phyloP scores from a whole-genome alignment of 2,329 filamentous ascomycete species.

The Xylaria polymorpha region DNA sequence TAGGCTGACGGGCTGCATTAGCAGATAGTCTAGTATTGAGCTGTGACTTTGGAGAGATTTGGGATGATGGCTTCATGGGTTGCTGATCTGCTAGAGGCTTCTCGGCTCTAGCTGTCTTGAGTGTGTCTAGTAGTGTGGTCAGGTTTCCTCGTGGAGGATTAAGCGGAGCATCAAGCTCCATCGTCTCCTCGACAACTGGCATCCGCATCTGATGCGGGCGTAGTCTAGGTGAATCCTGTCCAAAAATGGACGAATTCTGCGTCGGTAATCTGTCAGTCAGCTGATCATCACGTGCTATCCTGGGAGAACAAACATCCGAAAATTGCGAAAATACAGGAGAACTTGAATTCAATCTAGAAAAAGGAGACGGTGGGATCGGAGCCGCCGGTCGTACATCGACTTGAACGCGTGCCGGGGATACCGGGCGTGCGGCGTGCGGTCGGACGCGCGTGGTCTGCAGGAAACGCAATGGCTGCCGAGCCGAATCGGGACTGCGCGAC shows the following conservation, averaged over 20 bases:
- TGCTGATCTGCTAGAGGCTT: conserved; percentile 40
- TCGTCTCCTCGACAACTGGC: conserved; percentile 37
- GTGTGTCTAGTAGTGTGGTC: conserved; percentile 50
- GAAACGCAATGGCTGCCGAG: conserved; percentile 17
- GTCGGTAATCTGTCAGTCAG: conserved; percentile 17
- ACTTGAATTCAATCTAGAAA: neutral
- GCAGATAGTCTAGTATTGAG: conserved; percentile 33
- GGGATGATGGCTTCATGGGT: conserved; percentile 35
- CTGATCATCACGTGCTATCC: conserved; percentile 9
- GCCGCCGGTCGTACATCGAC: conserved; percentile 11
- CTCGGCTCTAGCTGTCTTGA: conserved; percentile 48
- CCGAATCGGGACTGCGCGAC: conserved; percentile 32
- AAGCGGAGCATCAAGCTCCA: conserved; percentile 41
- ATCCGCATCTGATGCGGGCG: conserved; percentile 23
- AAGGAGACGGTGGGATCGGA: conserved; percentile 12
- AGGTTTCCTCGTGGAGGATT: conserved; percentile 50
- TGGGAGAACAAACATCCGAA: conserved; percentile 34
- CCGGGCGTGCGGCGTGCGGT: neutral
- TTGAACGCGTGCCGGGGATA: conserved; percentile 10
- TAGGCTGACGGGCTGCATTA: conserved; percentile 39
- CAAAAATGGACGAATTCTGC: conserved; percentile 30
- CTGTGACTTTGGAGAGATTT: conserved; percentile 36
- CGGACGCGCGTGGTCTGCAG: conserved; percentile 4
- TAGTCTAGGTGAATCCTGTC: conserved; percentile 47
- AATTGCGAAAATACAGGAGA: conserved; percentile 27